These are phyloP conservation scores for Moniliophthora roreri DNA, from an alignment of 1,284 basidiomycete species.

Conservation along the genomic window DNA sequence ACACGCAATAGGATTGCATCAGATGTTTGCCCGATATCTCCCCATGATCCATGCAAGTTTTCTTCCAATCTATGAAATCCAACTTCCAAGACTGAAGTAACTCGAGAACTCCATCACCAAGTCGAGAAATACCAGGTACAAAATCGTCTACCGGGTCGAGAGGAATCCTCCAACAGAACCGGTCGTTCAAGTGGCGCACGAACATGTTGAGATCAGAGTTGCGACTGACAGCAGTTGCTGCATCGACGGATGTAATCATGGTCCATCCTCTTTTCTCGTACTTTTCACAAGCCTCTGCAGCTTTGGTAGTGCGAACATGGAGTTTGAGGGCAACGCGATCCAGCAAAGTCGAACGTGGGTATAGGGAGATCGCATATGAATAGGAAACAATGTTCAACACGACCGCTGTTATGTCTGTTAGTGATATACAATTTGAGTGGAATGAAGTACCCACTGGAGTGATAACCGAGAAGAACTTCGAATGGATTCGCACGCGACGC, in stretches of 20 bases:
- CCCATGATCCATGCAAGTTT: too few species aligned
- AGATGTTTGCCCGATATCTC: too few species aligned
- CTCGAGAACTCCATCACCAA: too few species aligned
- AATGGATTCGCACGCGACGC: neutral
- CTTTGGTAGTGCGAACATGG: neutral
- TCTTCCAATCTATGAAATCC: too few species aligned
- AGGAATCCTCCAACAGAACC: neutral
- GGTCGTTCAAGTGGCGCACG: neutral
- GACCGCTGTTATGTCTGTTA: conserved; percentile 15
- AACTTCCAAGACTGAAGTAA: too few species aligned
- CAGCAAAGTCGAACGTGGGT: conserved; percentile 27
- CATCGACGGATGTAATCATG: neutral
- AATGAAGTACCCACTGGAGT: conserved; percentile 2
- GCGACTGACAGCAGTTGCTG: neutral
- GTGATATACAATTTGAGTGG: neutral
- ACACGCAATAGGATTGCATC: too few species aligned
- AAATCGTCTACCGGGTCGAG: neutral
- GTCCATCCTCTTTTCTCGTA: neutral
- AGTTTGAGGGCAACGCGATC: conserved; percentile 17
- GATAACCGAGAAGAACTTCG: conserved; percentile 1
- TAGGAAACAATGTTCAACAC: conserved; percentile 26
- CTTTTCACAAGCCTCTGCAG: neutral
- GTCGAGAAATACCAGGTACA: neutral
- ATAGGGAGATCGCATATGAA: conserved; percentile 24
- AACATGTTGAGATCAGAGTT: neutral